Percentiles rank a stretch among this genome's conserved stretches.
phyloP scores from a whole-genome alignment of 371 early-diverging fungal genomes.

The Fennellomyces sp. region DNA sequence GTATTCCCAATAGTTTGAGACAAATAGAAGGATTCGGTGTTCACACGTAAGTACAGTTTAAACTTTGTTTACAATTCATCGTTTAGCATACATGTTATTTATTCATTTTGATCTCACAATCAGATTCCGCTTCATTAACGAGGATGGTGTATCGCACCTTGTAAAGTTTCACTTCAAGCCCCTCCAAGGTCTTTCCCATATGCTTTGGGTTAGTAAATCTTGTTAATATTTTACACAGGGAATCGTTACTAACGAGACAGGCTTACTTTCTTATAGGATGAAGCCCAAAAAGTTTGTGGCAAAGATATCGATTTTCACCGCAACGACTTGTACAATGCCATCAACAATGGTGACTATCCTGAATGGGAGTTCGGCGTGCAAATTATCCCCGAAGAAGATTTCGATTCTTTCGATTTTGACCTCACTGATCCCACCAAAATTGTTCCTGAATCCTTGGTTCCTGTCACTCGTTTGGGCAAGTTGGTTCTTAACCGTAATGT shows the following conservation, averaged over 20 bases:
- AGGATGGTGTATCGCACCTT: slow-evolving; percentile 36
- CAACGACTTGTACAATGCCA: slow-evolving; percentile 49
- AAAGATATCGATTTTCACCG: slow-evolving; percentile 55
- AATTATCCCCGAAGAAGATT: slow-evolving; percentile 44
- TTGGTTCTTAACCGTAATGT: slow-evolving; percentile 55
- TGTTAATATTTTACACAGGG: neutral
- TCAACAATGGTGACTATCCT: slow-evolving; percentile 51
- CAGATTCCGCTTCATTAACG: slow-evolving; percentile 50
- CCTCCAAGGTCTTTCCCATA: slow-evolving; percentile 38
- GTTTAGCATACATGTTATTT: too few species aligned
- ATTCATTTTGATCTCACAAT: too few species aligned
- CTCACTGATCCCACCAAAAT: slow-evolving; percentile 59
- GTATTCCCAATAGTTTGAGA: slow-evolving; percentile 40
- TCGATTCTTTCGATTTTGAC: slow-evolving; percentile 48
- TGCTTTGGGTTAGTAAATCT: slow-evolving; percentile 33
- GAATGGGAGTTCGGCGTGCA: slow-evolving; percentile 57
- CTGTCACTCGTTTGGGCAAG: slow-evolving; percentile 49
- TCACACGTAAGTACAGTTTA: slow-evolving; percentile 24
- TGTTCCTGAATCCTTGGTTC: slow-evolving; percentile 50
- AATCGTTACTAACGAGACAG: too few species aligned
- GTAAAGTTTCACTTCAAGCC: slow-evolving; percentile 62
- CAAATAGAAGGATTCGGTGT: slow-evolving; percentile 51
- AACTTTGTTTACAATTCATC: neutral
- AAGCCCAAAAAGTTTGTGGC: slow-evolving; percentile 54
- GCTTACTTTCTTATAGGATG: slow-evolving; percentile 27